Evolutionary conservation across 768 basidiomycete species (phyloP).

Genomic region (Pisolithus marmoratus): DNA sequence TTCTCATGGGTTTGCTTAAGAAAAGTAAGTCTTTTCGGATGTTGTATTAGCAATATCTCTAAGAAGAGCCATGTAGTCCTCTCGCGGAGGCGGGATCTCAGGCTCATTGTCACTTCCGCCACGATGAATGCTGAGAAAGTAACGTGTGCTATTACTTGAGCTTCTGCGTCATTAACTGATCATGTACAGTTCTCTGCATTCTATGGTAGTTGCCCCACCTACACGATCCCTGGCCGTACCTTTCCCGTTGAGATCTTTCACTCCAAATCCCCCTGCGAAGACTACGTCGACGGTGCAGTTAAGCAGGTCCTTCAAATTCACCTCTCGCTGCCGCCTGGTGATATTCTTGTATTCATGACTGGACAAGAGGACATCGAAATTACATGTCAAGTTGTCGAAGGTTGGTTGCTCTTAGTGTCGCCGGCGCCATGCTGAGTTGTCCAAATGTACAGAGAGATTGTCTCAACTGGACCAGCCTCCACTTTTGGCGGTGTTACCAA

Average conservation of each 20-base stretch:
- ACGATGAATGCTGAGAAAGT: slow-evolving; percentile 99
- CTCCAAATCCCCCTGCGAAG: slow-evolving; percentile 96
- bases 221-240: slow-evolving; percentile 90
- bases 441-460: slow-evolving; percentile 63
- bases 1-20: slow-evolving; percentile 90
- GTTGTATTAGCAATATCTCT: background rate
- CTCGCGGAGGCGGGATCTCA: slow-evolving; percentile 86
- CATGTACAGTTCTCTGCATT: slow-evolving; percentile 83
- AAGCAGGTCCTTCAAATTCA: slow-evolving; percentile 98
- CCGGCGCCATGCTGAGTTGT: background rate
- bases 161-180: background rate
- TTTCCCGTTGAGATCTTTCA: slow-evolving; percentile 98
- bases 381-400: slow-evolving; percentile 90
- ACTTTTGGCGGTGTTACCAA: slow-evolving; percentile 86
- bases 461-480: slow-evolving; percentile 88
- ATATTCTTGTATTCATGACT: slow-evolving; percentile 98
- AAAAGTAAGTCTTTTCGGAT: slow-evolving; percentile 62
- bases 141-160: slow-evolving; percentile 2
- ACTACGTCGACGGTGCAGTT: slow-evolving; percentile 97
- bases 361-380: slow-evolving; percentile 99
- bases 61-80: slow-evolving; percentile 45
- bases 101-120: slow-evolving; percentile 95
- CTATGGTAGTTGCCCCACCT: slow-evolving; percentile 92
- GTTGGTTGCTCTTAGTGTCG: slow-evolving; percentile 35
- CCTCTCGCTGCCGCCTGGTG: slow-evolving; percentile 85